A percentile compares a stretch with the other conserved stretches of the same genome.
Evolutionary conservation across 129 eudicot species (phyloP).

Genomic region (Smallanthus sonchifolius): DNA sequence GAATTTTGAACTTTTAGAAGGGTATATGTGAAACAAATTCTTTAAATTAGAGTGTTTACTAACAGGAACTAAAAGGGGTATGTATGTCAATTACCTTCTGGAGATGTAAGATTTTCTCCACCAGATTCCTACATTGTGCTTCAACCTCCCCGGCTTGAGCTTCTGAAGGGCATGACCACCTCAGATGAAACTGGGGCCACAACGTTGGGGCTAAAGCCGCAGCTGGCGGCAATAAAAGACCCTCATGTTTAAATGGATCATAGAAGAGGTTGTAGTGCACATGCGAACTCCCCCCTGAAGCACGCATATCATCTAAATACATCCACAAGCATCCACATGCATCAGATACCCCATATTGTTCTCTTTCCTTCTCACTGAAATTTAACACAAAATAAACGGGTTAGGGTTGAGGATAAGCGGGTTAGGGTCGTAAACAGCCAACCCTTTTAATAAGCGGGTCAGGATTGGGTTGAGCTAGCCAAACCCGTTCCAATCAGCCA

Average conservation of each 20-base stretch:
- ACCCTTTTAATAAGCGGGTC: neutral
- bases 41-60: neutral
- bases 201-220: constrained; percentile 98
- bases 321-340: constrained; percentile 89
- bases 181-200: constrained; percentile 98
- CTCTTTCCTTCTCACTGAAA: constrained; percentile 92
- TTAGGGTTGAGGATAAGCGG: neutral
- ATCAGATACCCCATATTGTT: constrained; percentile 66
- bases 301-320: constrained; percentile 73
- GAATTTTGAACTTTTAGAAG: neutral
- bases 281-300: constrained; percentile 66
- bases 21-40: neutral
- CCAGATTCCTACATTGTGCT: constrained; percentile 71
- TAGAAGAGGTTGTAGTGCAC: constrained; percentile 83
- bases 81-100: constrained; percentile 57
- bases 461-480: neutral
- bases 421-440: neutral
- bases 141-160: constrained; percentile 88
- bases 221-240: constrained; percentile 88
- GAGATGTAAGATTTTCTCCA: constrained; percentile 53
- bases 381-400: neutral
- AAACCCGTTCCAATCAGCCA: neutral
- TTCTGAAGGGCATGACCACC: constrained; percentile 92
- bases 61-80: neutral
- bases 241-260: constrained; percentile 66